A percentile compares a stretch with the other conserved stretches of the same genome.
These are phyloP conservation scores for Hygrocybe punicea DNA, from an alignment of 768 basidiomycete genomes.

Conservation along the genomic window DNA sequence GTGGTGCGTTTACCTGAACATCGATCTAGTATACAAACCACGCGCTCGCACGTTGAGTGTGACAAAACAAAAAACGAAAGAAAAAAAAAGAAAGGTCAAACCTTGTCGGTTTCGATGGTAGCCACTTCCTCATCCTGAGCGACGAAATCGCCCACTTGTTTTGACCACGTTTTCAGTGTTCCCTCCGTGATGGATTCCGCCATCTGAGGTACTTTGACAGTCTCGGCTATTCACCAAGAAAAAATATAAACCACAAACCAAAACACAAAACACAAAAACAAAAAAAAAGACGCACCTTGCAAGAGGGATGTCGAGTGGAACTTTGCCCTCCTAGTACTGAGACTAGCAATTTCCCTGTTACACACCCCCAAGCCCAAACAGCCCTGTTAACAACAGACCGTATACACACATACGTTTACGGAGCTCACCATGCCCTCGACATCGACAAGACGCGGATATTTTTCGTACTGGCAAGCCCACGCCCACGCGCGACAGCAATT, in stretches of 20 bases:
- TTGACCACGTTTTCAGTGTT: slow-evolving; percentile 90
- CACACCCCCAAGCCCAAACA: slow-evolving; percentile 2
- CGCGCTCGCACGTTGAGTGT: too few relatives aligned
- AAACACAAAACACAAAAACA: neutral
- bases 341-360: slow-evolving; percentile 45
- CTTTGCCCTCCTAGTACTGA: slow-evolving; percentile 50
- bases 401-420: neutral
- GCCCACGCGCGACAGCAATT: slow-evolving; percentile 60
- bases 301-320: slow-evolving; percentile 71
- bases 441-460: slow-evolving; percentile 23
- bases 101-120: slow-evolving; percentile 99
- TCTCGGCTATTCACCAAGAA: slow-evolving; percentile 76
- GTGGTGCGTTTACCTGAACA: slow-evolving; percentile 91
- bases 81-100: slow-evolving; percentile 27
- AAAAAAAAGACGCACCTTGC: slow-evolving; percentile 51
- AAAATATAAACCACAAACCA: too few relatives aligned
- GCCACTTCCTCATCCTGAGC: slow-evolving; percentile 93
- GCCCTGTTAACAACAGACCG: too few relatives aligned
- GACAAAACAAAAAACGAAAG: neutral
- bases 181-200: slow-evolving; percentile 98
- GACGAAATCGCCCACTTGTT: slow-evolving; percentile 89
- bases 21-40: slow-evolving; percentile 65
- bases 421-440: slow-evolving; percentile 49
- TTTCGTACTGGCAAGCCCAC: slow-evolving; percentile 40
- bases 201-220: slow-evolving; percentile 95